Percentiles rank a stretch among this genome's conserved stretches.
phyloP scores from a whole-genome alignment of 176 grass and related monocot species.

The Avena atlantica region DNA sequence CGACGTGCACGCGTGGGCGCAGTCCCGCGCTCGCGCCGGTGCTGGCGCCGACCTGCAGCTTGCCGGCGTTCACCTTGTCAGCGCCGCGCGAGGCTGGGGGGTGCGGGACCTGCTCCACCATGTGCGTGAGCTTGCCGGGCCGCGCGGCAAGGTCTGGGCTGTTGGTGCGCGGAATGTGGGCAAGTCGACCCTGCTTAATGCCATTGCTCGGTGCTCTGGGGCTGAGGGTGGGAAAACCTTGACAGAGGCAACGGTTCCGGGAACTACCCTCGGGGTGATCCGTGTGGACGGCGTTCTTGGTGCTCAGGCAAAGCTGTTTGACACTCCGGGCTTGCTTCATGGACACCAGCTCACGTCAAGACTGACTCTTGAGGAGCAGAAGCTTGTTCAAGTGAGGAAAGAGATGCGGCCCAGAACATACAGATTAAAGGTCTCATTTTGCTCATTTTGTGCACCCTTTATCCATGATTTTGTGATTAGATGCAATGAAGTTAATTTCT shows the following conservation, averaged over 20 bases:
- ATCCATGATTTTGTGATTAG: neutral
- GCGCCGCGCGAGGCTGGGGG: constrained; percentile 70
- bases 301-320: constrained; percentile 78
- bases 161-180: constrained; percentile 83
- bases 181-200: constrained; percentile 87
- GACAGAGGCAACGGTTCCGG: constrained; percentile 84
- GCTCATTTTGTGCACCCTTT: neutral
- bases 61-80: constrained; percentile 68
- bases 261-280: constrained; percentile 82
- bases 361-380: constrained; percentile 72
- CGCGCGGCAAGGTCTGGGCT: constrained; percentile 88
- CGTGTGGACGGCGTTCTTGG: constrained; percentile 72
- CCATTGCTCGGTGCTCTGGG: constrained; percentile 68
- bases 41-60: constrained; percentile 59
- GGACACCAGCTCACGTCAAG: constrained; percentile 81
- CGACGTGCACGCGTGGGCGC: constrained; percentile 72
- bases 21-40: constrained; percentile 50
- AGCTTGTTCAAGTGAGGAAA: constrained; percentile 76
- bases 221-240: constrained; percentile 44
- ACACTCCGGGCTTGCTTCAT: constrained; percentile 84
- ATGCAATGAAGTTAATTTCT: neutral
- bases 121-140: constrained; percentile 64
- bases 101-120: constrained; percentile 70
- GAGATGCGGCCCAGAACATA: constrained; percentile 82
- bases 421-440: constrained; percentile 67